Evolutionary conservation across 306 rosid species (phyloP), one percentile per base, ranked within the genome.

Genomic region (Ziziphus jujuba): DNA sequence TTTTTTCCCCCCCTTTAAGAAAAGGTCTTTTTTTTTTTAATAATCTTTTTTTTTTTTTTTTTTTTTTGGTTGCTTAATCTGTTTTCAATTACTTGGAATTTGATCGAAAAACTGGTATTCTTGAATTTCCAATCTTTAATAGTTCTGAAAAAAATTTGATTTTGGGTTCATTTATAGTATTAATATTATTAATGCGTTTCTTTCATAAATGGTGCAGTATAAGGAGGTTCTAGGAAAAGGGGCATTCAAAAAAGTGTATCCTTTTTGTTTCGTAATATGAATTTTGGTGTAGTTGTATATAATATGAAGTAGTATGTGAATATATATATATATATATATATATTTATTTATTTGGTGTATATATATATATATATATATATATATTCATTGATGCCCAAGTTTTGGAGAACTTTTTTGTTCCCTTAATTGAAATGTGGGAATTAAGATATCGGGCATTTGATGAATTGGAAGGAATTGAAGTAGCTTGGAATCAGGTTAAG

Each of bases 231-330:
- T 95, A 54, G 99, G 99, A 22, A 91, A 82, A 61, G 99, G 97
- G 16, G 99, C 99, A 56, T 95, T 90, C 84, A 95, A 95, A 80
- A 95, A 90, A 84, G 99, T 95, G 99, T 90, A 95, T 90, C 96
- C 95, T 87, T 87, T 71, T 77, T 56, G 15, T 59, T 2, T 56
- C n/a, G 10, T 48, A 56, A 47, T 58, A 23, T 59, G 28, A 49
- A 43, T 64, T n/a, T 21, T 56, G 44, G 8, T 72, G 20, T 56
- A 47, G 9, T 59, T 14, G 25, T 16, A 52, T 38, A 34, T 31
- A 68, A 67, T n/a, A n/a, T n/a, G 21, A 67, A 15, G 20, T 4
- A 0, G 9, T 48, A 11, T 63, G 45, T 52, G 49, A 25, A 13
- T 36, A 14, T 12, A 56, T 23, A 31, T 20, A 24, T 28, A 21